A percentile compares a stretch with the other conserved stretches of the same genome.
These are phyloP conservation scores for Tephrocybe sp. DNA, from an alignment of 768 basidiomycete genomes.

Conservation along the genomic window DNA sequence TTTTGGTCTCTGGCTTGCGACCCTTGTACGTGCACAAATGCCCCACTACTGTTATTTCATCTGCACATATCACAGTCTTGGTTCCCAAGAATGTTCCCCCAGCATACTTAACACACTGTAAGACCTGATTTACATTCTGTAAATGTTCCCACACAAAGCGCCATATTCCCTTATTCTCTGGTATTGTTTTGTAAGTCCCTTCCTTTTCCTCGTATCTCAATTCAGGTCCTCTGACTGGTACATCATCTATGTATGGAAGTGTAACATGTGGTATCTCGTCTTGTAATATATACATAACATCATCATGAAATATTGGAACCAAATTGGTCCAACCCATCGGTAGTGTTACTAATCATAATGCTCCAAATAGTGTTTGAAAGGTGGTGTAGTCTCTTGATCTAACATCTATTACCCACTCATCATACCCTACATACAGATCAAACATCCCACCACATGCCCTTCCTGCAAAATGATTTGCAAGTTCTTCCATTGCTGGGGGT, in stretches of 20 bases:
- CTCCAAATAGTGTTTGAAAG: slow-evolving; percentile 37
- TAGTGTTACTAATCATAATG: slow-evolving; percentile 29
- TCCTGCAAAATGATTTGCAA: slow-evolving; percentile 30
- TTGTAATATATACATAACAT: slow-evolving; percentile 36
- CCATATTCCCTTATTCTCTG: slow-evolving; percentile 33
- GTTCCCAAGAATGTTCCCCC: slow-evolving; percentile 36
- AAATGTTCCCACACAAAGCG: slow-evolving; percentile 42
- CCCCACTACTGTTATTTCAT: slow-evolving; percentile 31
- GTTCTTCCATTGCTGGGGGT: slow-evolving; percentile 30
- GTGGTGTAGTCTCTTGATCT: slow-evolving; percentile 32
- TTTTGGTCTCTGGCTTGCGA: slow-evolving; percentile 20
- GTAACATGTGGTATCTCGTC: slow-evolving; percentile 39
- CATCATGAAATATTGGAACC: slow-evolving; percentile 39
- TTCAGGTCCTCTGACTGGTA: slow-evolving; percentile 31
- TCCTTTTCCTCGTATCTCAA: slow-evolving; percentile 26
- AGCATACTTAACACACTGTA: slow-evolving; percentile 35
- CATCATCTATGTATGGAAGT: slow-evolving; percentile 39
- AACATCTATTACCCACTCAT: slow-evolving; percentile 26
- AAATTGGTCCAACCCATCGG: slow-evolving; percentile 25
- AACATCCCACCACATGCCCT: slow-evolving; percentile 26
- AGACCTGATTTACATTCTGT: slow-evolving; percentile 31
- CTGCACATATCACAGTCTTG: slow-evolving; percentile 31
- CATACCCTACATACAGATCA: slow-evolving; percentile 36
- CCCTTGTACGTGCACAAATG: slow-evolving; percentile 39
- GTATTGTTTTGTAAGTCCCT: slow-evolving; percentile 32